These are phyloP conservation scores for Talaromyces sp. DNA, from an alignment of 2,329 filamentous ascomycete species.

Conservation along the genomic window DNA sequence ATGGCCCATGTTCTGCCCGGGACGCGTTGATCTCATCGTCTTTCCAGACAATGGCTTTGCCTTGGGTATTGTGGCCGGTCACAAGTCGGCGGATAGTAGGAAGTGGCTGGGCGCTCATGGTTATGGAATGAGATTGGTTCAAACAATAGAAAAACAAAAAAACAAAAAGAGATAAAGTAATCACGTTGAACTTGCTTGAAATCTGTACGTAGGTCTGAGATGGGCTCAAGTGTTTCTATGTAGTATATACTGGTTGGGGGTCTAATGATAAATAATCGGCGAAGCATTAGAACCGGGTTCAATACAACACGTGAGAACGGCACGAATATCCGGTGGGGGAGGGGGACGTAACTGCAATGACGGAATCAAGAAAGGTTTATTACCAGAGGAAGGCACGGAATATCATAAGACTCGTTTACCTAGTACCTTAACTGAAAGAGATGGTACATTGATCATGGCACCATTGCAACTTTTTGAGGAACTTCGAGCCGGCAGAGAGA, in stretches of 20 bases:
- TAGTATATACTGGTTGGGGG: too few relatives aligned
- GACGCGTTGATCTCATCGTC: neutral
- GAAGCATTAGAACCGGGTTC: too few relatives aligned
- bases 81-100: neutral
- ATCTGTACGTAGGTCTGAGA: too few relatives aligned
- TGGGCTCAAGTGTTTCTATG: too few relatives aligned
- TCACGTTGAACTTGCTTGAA: too few relatives aligned
- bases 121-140: neutral
- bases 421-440: neutral
- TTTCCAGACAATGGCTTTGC: conserved; percentile 1
- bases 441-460: too few relatives aligned
- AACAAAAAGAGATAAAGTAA: neutral
- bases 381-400: neutral
- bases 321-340: too few relatives aligned
- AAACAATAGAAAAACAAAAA: neutral
- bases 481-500: neutral
- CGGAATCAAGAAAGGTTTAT: too few relatives aligned
- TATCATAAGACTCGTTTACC: neutral
- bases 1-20: neutral
- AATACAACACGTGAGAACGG: too few relatives aligned
- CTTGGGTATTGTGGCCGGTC: neutral
- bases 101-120: conserved; percentile 1
- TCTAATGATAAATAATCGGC: too few relatives aligned
- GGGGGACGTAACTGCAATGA: too few relatives aligned
- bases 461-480: neutral